These are phyloP conservation scores for Cercospora beticola DNA, from an alignment of 2,329 filamentous ascomycete species.

Conservation along the genomic window DNA sequence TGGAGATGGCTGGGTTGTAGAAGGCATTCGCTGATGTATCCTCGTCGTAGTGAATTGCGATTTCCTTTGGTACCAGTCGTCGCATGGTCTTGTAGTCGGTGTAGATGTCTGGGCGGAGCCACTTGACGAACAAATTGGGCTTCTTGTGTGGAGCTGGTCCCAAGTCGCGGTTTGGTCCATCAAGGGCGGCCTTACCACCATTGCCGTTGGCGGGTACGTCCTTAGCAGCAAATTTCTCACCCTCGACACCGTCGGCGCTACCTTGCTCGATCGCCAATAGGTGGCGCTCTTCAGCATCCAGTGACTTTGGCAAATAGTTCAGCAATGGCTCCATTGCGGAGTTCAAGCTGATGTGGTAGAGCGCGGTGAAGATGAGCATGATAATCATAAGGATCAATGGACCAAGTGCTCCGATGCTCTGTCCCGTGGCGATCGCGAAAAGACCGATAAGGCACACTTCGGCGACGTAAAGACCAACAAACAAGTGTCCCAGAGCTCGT, in stretches of 20 bases:
- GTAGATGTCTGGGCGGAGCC: constrained; percentile 76
- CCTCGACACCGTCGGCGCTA: constrained; percentile 27
- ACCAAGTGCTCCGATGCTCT: constrained; percentile 52
- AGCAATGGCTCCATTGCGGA: constrained; percentile 73
- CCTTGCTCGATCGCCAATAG: constrained; percentile 39
- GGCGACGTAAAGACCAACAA: constrained; percentile 79
- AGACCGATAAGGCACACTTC: constrained; percentile 78
- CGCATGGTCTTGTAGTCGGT: constrained; percentile 70
- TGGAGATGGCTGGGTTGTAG: constrained; percentile 67
- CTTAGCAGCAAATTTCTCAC: constrained; percentile 29
- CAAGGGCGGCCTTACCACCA: constrained; percentile 5
- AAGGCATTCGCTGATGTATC: constrained; percentile 68
- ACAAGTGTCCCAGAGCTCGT: constrained; percentile 80
- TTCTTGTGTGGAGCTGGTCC: constrained; percentile 47
- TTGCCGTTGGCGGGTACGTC: constrained; percentile 30
- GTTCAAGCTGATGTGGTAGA: constrained; percentile 75
- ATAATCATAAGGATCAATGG: constrained; percentile 74
- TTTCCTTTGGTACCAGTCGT: constrained; percentile 63
- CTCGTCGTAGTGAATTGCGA: constrained; percentile 59
- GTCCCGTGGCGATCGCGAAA: constrained; percentile 66
- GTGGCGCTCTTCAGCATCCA: constrained; percentile 41
- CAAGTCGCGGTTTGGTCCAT: constrained; percentile 29
- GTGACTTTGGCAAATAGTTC: constrained; percentile 65
- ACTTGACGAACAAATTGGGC: constrained; percentile 62
- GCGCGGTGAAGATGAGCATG: constrained; percentile 70